Percentiles rank a stretch among this genome's conserved stretches.
These are phyloP conservation scores for Thielaviopsis populi DNA, from an alignment of 2,329 filamentous ascomycete genomes.

Conservation along the genomic window DNA sequence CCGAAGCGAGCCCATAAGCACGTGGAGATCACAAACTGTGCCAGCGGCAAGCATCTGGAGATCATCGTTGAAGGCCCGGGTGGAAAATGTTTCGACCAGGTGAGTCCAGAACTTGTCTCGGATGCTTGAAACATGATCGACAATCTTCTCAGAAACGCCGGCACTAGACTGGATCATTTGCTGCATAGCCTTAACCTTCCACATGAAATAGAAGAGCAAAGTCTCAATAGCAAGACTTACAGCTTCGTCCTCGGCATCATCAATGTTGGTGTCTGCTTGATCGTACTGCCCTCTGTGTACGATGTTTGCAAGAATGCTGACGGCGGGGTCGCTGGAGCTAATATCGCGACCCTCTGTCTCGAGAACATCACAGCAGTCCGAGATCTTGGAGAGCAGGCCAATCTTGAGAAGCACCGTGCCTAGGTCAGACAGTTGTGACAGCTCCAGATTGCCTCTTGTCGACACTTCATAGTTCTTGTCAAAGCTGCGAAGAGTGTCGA, in stretches of 20 bases:
- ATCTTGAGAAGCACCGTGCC: slow-evolving; percentile 64
- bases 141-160: slow-evolving; percentile 39
- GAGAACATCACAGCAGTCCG: slow-evolving; percentile 60
- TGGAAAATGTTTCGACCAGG: slow-evolving; percentile 53
- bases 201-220: slow-evolving; percentile 84
- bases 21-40: slow-evolving; percentile 66
- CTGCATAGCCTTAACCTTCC: slow-evolving; percentile 57
- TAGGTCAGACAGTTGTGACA: slow-evolving; percentile 51
- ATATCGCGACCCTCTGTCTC: slow-evolving; percentile 43
- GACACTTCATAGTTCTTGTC: slow-evolving; percentile 58
- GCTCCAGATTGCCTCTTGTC: slow-evolving; percentile 51
- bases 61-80: slow-evolving; percentile 56
- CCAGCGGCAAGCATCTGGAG: slow-evolving; percentile 62
- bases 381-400: slow-evolving; percentile 63
- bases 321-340: slow-evolving; percentile 37
- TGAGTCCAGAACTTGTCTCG: slow-evolving; percentile 45
- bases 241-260: slow-evolving; percentile 65
- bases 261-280: slow-evolving; percentile 53
- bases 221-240: slow-evolving; percentile 61
- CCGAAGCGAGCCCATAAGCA: slow-evolving; percentile 60
- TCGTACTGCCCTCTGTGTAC: slow-evolving; percentile 58
- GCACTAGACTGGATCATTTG: slow-evolving; percentile 39
- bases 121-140: slow-evolving; percentile 44
- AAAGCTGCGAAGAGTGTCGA: slow-evolving; percentile 57
- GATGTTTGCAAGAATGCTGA: slow-evolving; percentile 57